Evolutionary conservation across 352 stramenopile species (phyloP).

Genomic region (Pythium sukuiense): DNA sequence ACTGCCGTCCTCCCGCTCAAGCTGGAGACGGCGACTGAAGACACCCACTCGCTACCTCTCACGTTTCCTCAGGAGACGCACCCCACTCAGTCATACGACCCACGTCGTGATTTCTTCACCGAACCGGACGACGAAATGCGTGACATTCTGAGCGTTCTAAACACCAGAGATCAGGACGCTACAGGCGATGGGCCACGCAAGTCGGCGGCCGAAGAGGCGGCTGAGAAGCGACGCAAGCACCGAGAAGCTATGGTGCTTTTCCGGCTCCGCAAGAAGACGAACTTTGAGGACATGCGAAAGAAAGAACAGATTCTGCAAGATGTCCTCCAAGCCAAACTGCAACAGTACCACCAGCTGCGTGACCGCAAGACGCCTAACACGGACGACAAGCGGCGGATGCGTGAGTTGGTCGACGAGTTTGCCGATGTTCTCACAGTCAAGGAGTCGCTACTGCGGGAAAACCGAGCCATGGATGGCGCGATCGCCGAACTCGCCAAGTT

Average conservation of each 20-base stretch:
- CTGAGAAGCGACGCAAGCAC: slow-evolving; percentile 29
- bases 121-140: slow-evolving; percentile 22
- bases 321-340: slow-evolving; percentile 21
- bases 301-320: slow-evolving; percentile 27
- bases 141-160: slow-evolving; percentile 18
- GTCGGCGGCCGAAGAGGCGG: slow-evolving; percentile 13
- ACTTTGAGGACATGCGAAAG: slow-evolving; percentile 27
- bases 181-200: not conserved
- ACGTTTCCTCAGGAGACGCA: slow-evolving; percentile 4
- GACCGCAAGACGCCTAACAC: not conserved
- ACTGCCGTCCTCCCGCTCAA: slow-evolving; percentile 7
- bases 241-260: slow-evolving; percentile 32
- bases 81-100: not conserved
- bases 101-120: not conserved
- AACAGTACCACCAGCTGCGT: slow-evolving; percentile 15
- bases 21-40: not conserved
- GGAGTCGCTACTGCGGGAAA: slow-evolving; percentile 28
- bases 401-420: slow-evolving; percentile 22
- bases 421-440: slow-evolving; percentile 25
- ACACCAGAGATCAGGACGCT: slow-evolving; percentile 1
- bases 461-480: slow-evolving; percentile 28
- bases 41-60: slow-evolving; percentile 11
- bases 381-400: slow-evolving; percentile 10
- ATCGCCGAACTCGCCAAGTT: slow-evolving; percentile 28
- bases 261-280: slow-evolving; percentile 24